Conservation (phyloP, 306 rosid species). For the Hippophae gyantsensis region DNA sequence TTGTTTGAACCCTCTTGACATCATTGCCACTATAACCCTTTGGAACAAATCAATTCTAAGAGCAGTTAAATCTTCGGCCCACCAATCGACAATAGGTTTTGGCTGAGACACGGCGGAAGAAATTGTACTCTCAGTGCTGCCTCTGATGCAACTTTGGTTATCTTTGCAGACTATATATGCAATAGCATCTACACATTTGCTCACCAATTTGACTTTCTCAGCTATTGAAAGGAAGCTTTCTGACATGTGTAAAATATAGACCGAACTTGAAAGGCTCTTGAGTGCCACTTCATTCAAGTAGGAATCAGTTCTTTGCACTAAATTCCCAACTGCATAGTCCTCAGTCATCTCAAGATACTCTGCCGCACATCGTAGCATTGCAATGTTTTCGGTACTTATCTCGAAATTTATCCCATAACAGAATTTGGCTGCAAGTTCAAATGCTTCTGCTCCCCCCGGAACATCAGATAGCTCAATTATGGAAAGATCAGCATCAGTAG, state of each 20-base stretch:
- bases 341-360: conserved; percentile 78
- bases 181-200: conserved; percentile 71
- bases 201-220: conserved; percentile 49
- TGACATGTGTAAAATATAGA: conserved; percentile 60
- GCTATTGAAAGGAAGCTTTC: conserved; percentile 44
- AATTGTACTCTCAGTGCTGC: conserved; percentile 37
- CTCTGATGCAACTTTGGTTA: conserved; percentile 55
- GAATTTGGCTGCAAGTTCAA: conserved; percentile 80
- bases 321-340: conserved; percentile 66
- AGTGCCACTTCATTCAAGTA: conserved; percentile 59
- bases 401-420: conserved; percentile 84
- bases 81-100: conserved; percentile 45
- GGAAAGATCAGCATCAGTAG: conserved; percentile 38
- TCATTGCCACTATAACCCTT: conserved; percentile 57
- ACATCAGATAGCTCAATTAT: conserved; percentile 58
- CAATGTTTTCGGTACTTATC: conserved; percentile 62
- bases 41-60: conserved; percentile 50
- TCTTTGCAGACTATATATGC: conserved; percentile 78
- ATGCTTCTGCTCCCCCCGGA: conserved; percentile 72
- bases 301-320: conserved; percentile 40
- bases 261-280: conserved; percentile 55
- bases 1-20: conserved; percentile 55
- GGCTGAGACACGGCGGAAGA: conserved; percentile 50
- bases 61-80: conserved; percentile 69
- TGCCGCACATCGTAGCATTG: conserved; percentile 61